Evolutionary conservation across 2,329 filamentous ascomycete genomes (phyloP), one percentile per base, ranked within the genome.

Genomic region (Stachybotrys elegans): DNA sequence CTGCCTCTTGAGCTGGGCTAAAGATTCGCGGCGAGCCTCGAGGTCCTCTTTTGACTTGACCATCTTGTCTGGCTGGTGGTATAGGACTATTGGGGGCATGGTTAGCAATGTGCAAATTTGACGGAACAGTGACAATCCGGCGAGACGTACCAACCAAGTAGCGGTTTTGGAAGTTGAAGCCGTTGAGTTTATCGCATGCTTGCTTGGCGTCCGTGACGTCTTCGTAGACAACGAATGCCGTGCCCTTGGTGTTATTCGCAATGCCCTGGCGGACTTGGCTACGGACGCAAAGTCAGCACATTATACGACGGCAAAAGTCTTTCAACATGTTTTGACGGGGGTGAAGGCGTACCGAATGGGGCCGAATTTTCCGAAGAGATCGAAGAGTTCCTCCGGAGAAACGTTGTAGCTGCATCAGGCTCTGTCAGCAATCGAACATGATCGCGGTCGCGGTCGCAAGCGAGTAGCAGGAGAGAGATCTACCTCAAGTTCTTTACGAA

Each of bases 401-500:
- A 98, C 91, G 86, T 94, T 95, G 82, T 96, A 97, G 86, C 91
- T 95, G 54, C 36, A 59, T 42, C 75, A 74, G 81, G 79, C 69
- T 81, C 81, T 70, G 78, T 81, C 53, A 62, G 57, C 52, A 32
- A 16, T 29, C 16, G 22, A 12, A 34, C n/a, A 14, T 8, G 31
- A 17, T 16, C 31, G 8, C 31, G 31, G 19, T 12, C 3, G 7
- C n/a, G 31, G 9, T 34, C n/a, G n/a, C n/a, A n/a, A n/a, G n/a
- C n/a, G n/a, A n/a, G n/a, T n/a, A n/a, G n/a, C 35, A 43, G 16
- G 22, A 42, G 39, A 43, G 43, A 47, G 46, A 71, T 76, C 57
- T 70, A 94, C 89, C 88, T 95, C 76, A 97, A 82, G 82, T 98
- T 97, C 88, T 97, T 97, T 63, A 97, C 92, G 82, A 97, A 97